Conservation (phyloP, 805 yeast species). For the Metschnikowia santaceciliae region DNA sequence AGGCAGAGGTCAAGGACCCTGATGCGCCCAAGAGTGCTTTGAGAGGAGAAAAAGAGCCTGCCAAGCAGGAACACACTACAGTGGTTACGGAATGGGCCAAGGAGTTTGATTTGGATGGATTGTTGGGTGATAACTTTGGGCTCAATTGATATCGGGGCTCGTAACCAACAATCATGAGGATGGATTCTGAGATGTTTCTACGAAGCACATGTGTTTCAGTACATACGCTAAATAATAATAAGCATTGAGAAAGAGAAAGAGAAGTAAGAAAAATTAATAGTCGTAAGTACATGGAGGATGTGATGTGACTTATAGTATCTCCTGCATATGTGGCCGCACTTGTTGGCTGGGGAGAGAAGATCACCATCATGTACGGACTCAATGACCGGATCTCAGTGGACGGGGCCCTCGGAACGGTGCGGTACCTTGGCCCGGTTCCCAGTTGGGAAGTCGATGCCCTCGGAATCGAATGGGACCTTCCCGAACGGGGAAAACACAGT, state of each 20-base stretch:
- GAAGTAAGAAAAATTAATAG: too few species aligned
- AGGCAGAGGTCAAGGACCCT: slow-evolving; percentile 18
- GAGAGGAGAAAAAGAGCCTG: slow-evolving; percentile 43
- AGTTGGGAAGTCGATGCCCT: slow-evolving; percentile 56
- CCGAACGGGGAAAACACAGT: slow-evolving; percentile 63
- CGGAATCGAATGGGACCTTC: slow-evolving; percentile 88
- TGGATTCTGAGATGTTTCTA: too few species aligned
- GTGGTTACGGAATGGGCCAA: slow-evolving; percentile 89
- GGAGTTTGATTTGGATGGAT: slow-evolving; percentile 87
- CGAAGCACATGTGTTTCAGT: too few species aligned
- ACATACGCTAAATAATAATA: too few species aligned
- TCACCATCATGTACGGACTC: not conserved
- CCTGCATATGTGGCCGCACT: not conserved
- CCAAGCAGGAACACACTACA: slow-evolving; percentile 61
- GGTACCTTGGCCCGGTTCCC: slow-evolving; percentile 56
- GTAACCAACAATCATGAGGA: too few species aligned
- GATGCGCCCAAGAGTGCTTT: slow-evolving; percentile 36
- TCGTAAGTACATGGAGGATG: too few species aligned
- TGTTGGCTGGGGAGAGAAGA: not conserved
- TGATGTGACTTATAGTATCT: not conserved
- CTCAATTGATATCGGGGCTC: slow-evolving; percentile 9
- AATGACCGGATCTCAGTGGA: slow-evolving; percentile 23
- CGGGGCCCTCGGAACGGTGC: slow-evolving; percentile 59
- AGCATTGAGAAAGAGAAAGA: not conserved
- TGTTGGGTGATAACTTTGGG: slow-evolving; percentile 51